These are phyloP conservation scores for Komagataella pseudopastoris DNA, from an alignment of 805 yeast genomes.

Conservation along the genomic window DNA sequence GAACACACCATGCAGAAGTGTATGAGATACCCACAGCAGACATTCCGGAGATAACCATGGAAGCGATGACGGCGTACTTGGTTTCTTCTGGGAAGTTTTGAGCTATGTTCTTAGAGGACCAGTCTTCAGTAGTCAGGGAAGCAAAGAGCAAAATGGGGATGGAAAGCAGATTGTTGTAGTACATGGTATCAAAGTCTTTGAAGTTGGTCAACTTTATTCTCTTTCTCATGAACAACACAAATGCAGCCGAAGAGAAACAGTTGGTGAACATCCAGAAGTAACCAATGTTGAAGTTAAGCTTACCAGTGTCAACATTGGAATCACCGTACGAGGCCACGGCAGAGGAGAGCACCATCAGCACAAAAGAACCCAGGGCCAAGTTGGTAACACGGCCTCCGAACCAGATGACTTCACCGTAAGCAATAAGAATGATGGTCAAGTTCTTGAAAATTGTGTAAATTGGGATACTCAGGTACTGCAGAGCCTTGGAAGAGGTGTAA, in stretches of 20 bases:
- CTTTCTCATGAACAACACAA: slow-evolving; percentile 91
- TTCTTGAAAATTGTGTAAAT: slow-evolving; percentile 97
- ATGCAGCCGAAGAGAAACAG: slow-evolving; percentile 89
- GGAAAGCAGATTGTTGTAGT: slow-evolving; percentile 88
- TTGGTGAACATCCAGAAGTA: slow-evolving; percentile 95
- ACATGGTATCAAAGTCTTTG: slow-evolving; percentile 96
- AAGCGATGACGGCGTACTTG: slow-evolving; percentile 54
- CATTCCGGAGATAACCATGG: slow-evolving; percentile 88
- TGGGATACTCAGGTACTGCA: slow-evolving; percentile 84
- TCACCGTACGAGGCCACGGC: slow-evolving; percentile 87
- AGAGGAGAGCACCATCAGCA: slow-evolving; percentile 91
- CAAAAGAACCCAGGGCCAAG: slow-evolving; percentile 80
- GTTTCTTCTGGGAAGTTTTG: slow-evolving; percentile 67
- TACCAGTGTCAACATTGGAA: slow-evolving; percentile 23
- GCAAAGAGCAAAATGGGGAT: slow-evolving; percentile 74
- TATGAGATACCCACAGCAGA: slow-evolving; percentile 95
- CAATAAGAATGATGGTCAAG: slow-evolving; percentile 89
- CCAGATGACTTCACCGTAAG: slow-evolving; percentile 97
- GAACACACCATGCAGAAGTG: slow-evolving; percentile 99
- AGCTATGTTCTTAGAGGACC: slow-evolving; percentile 72
- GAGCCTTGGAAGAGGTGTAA: slow-evolving; percentile 91
- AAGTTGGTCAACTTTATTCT: slow-evolving; percentile 94
- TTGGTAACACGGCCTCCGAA: slow-evolving; percentile 87
- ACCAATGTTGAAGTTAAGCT: slow-evolving; percentile 46
- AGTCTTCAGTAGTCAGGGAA: slow-evolving; percentile 78